Base-by-base conservation (phyloP, 225 moss, liverwort and hornwort genomes). In the Climacium dendroides region DNA sequence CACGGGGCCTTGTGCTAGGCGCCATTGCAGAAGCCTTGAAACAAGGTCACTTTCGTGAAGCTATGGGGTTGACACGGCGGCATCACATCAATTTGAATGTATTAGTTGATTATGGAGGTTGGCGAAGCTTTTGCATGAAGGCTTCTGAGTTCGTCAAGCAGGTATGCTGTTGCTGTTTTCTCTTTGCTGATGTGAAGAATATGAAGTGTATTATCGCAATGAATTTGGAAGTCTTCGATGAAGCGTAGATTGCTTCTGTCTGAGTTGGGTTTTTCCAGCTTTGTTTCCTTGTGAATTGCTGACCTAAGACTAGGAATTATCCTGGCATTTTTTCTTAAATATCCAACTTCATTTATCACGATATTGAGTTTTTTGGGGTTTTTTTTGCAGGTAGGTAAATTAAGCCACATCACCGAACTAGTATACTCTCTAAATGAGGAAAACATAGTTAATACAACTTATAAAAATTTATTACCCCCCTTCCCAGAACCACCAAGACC, bases 11-110 rank as follows among this genome's bases (percentile, higher is more conserved):
- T 43, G 97, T 99, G 52, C 94, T 99, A 43, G 96, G 97, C 52
- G 97, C 99, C 57, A 96, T 99, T 66, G 95, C 97, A 66, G 94
- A 95, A 82, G 94, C 94, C 64, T 92, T 97, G 64, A 92, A 91
- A 61, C 90, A 89, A 82, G 94, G 91, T 14, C 94, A 90, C 28
- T 95, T 91, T 70, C 85, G 90, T 79, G 96, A 96, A 85, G 99
- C 97, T 39, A 92, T 99, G 91, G 89, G 92, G 53, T 90, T 97
- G 88, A 86, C 95, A 26, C 93, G 99, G 82, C 94, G 97, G 84
- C 97, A 99, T 84, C 99, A 95, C 74, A 99, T 97, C 84, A 96
- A 99, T 86, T 90, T 95, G 58, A 99, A 99, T 83, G 95, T 99
- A 29, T 82, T 99, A 80, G 95, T 99, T 87, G 99, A 97, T 91